Conservation (phyloP, 768 basidiomycete genomes). For the Boletus edulis region DNA sequence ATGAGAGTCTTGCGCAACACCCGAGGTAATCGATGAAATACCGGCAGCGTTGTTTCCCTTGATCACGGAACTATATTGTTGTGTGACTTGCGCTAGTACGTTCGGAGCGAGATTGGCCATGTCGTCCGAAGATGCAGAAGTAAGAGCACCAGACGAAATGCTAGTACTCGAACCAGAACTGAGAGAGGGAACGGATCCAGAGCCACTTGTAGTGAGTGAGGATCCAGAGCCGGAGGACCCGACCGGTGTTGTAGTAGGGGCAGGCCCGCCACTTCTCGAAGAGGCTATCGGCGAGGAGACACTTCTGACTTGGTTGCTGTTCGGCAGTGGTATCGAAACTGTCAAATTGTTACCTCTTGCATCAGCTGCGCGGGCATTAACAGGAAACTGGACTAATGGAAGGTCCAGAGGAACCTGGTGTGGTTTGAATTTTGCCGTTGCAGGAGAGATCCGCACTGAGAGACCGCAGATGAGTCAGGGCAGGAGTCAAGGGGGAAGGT, state of each 20-base stretch:
- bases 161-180: conserved; percentile 47
- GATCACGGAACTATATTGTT: conserved; percentile 42
- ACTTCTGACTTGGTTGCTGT: conserved; percentile 50
- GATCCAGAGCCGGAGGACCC: conserved; percentile 45
- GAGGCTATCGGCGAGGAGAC: conserved; percentile 68
- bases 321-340: conserved; percentile 49
- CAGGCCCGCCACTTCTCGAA: conserved; percentile 17
- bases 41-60: conserved; percentile 24
- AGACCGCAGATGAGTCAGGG: conserved; percentile 24
- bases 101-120: conserved; percentile 47
- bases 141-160: conserved; percentile 48
- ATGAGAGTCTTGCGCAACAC: conserved; percentile 44
- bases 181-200: conserved; percentile 49
- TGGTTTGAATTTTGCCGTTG: conserved; percentile 83
- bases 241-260: conserved; percentile 31
- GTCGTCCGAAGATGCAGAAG: conserved; percentile 52
- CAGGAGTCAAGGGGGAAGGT: not conserved
- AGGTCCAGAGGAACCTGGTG: conserved; percentile 45
- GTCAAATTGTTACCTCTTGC: conserved; percentile 41
- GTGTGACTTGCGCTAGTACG: conserved; percentile 47
- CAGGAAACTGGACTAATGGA: conserved; percentile 46
- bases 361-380: conserved; percentile 21
- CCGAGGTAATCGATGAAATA: conserved; percentile 29
- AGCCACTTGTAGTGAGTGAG: conserved; percentile 44
- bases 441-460: conserved; percentile 86